These are phyloP conservation scores for Cystofilobasidium bisporidii DNA, from an alignment of 768 basidiomycete genomes.

Conservation along the genomic window DNA sequence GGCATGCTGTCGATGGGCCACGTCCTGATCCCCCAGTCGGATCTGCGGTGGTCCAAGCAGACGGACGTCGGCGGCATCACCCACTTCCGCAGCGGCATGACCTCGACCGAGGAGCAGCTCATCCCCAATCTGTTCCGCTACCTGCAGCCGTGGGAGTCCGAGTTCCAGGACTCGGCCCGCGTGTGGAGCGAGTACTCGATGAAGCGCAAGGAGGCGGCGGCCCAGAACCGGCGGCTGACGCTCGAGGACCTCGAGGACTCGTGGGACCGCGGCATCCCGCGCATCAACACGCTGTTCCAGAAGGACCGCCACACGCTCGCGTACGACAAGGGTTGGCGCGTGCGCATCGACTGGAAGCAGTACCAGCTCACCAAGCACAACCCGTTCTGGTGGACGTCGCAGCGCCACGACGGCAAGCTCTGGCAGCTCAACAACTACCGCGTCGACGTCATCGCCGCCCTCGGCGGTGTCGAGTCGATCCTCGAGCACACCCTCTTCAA, in stretches of 20 bases:
- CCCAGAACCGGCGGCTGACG: slow-evolving; percentile 91
- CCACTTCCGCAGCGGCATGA: slow-evolving; percentile 99
- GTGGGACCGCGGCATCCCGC: slow-evolving; percentile 57
- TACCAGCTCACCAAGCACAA: slow-evolving; percentile 84
- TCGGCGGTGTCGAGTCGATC: slow-evolving; percentile 80
- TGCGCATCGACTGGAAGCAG: slow-evolving; percentile 95
- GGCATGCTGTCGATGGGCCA: slow-evolving; percentile 99
- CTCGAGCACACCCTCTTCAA: slow-evolving; percentile 95
- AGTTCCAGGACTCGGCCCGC: slow-evolving; percentile 93
- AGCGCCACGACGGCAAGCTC: slow-evolving; percentile 88
- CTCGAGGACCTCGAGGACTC: slow-evolving; percentile 96
- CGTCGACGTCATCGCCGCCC: slow-evolving; percentile 95
- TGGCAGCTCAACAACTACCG: slow-evolving; percentile 98
- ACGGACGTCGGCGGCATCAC: slow-evolving; percentile 95
- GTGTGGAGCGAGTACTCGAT: slow-evolving; percentile 99
- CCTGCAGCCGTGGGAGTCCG: slow-evolving; percentile 93
- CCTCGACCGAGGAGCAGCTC: slow-evolving; percentile 59
- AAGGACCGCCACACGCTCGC: slow-evolving; percentile 74
- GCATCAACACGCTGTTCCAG: slow-evolving; percentile 98
- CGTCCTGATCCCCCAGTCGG: slow-evolving; percentile 94
- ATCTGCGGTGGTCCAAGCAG: slow-evolving; percentile 95
- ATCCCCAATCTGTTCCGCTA: slow-evolving; percentile 97
- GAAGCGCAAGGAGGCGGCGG: slow-evolving; percentile 99
- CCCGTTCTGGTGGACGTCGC: slow-evolving; percentile 99
- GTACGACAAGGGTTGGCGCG: slow-evolving; percentile 98